A percentile compares a stretch with the other conserved stretches of the same genome.
phyloP scores from a whole-genome alignment of 257 asterid genomes.

The Solanum boliviense region DNA sequence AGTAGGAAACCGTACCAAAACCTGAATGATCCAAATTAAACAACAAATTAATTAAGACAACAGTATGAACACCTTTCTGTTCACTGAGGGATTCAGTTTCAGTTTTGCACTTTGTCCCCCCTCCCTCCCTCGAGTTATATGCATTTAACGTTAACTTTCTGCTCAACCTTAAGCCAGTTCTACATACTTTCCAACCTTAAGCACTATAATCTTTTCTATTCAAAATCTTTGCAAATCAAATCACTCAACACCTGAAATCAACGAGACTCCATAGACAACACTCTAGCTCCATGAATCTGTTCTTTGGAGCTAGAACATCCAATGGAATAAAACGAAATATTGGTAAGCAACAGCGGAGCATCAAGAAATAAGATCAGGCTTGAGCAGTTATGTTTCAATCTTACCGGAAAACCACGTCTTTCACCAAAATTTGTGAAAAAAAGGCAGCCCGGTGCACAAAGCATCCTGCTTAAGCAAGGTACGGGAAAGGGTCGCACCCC shows the following conservation, averaged over 20 bases:
- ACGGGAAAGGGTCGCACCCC: background rate
- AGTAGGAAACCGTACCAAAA: slow-evolving; percentile 82
- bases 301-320: background rate
- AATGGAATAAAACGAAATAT: background rate
- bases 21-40: slow-evolving; percentile 28
- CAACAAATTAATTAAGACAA: background rate
- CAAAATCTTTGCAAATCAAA: background rate
- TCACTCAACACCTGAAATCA: background rate
- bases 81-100: background rate
- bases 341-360: background rate
- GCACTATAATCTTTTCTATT: background rate
- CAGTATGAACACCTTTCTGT: background rate
- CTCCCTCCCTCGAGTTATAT: background rate
- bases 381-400: background rate
- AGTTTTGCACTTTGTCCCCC: background rate
- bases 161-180: background rate
- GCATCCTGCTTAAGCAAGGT: background rate
- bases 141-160: background rate
- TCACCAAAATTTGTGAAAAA: background rate
- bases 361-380: background rate
- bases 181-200: background rate
- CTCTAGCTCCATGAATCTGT: background rate
- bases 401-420: background rate
- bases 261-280: background rate
- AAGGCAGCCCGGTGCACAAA: background rate